Conservation (phyloP, 352 stramenopile species). For the Pythium chondricola region DNA sequence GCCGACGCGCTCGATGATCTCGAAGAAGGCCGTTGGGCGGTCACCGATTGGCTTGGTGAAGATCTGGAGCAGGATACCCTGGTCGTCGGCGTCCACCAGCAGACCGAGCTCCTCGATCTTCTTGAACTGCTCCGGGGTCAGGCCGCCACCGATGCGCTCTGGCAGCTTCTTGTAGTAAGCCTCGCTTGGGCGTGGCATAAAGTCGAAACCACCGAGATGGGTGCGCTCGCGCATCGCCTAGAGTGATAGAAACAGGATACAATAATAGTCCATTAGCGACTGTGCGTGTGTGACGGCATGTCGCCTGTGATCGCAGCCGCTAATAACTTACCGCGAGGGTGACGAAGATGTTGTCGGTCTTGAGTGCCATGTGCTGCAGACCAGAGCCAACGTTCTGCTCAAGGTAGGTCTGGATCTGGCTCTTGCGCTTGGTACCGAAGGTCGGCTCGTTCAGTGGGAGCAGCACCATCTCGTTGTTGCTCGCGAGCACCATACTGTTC, state of each 20-base stretch:
- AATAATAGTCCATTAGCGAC: no score
- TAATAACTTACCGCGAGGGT: constrained; percentile 56
- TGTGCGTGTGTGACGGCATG: not conserved
- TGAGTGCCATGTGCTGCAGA: constrained; percentile 96
- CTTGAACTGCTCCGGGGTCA: constrained; percentile 88
- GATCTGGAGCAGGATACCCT: constrained; percentile 91
- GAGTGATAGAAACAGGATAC: constrained; percentile 3
- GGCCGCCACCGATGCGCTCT: constrained; percentile 59
- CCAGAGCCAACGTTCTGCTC: constrained; percentile 93
- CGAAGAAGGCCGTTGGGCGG: constrained; percentile 85
- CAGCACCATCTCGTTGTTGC: constrained; percentile 91
- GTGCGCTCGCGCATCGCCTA: constrained; percentile 73
- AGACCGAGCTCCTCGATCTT: constrained; percentile 90
- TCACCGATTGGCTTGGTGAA: constrained; percentile 89
- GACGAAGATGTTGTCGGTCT: constrained; percentile 94
- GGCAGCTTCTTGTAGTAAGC: constrained; percentile 91
- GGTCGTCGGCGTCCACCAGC: constrained; percentile 93
- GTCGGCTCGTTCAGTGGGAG: constrained; percentile 95
- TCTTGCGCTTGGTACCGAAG: constrained; percentile 90
- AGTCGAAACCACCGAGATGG: constrained; percentile 72
- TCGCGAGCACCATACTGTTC: constrained; percentile 93
- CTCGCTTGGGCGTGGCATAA: constrained; percentile 79
- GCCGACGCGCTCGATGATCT: constrained; percentile 92
- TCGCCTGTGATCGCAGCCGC: not conserved
- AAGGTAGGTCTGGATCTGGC: constrained; percentile 95